Base-by-base conservation (phyloP, 192 early-diverging fungal species). In the Coemansia sp. region DNA sequence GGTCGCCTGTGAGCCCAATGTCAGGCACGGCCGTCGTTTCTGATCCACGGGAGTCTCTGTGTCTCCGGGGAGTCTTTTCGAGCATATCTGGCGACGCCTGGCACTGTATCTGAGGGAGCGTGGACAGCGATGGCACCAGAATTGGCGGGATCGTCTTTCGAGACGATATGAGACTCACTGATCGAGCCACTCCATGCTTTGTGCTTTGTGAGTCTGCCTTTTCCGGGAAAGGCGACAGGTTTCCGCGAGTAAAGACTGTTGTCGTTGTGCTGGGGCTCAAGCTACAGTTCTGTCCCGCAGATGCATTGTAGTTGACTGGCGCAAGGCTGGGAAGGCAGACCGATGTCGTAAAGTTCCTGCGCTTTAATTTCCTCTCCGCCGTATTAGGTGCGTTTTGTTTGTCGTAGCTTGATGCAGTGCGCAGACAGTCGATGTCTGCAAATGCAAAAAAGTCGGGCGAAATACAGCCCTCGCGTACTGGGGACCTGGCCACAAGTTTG, bases 401-500 rank as follows among this genome's bases (percentile, higher is more conserved):
- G 20, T 6, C 48, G 23, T 43, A 0, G 40, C 18, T 16, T 1
- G 48, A 26, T 51, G 48, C 1, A 20, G 25, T 46, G 33, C 31
- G 31, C 33, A 67, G 6, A 45, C 53, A 43, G n/a, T 49, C 72
- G 21, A 57, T 64, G 12, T 72, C 72, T n/a, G 72, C 78, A 30
- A 81, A 66, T 12, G 53, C 72, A 16, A 65, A 70, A 28, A 81
- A 66, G 45, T 75, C 78, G 4, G 69, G 59, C 59, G 58, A 72
- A 10, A 71, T 69, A 1, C 72, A 71, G 46, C 63, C 69, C 31
- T 81, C 78, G 23, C 78, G 72, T 30, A 75, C 20, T 7, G 78
- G 68, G 7, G 78, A 81, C 26, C 78, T 55, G 30, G 78, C 78
- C 4, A 75, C 69, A 2, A 81, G 72, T 29, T 56, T 60, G 45